Conservation (phyloP, 495 filamentous ascomycete genomes). For the Neurospora sp. region DNA sequence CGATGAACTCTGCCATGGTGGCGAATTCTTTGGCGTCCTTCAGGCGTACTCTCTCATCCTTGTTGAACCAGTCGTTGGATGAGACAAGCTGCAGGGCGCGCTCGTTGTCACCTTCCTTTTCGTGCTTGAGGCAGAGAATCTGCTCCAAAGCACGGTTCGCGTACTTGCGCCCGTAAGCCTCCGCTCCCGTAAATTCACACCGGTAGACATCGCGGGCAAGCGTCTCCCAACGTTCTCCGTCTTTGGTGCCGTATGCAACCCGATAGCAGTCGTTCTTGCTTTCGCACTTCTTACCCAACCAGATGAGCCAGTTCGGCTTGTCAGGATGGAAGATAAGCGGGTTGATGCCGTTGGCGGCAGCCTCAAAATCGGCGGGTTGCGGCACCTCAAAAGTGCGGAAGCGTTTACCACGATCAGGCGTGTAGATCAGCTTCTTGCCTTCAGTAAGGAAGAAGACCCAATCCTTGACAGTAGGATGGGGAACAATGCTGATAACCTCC, state of each 20-base stretch:
- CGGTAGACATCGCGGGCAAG: constrained; percentile 56
- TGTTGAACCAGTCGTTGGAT: constrained; percentile 65
- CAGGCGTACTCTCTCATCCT: constrained; percentile 40
- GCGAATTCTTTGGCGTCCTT: constrained; percentile 73
- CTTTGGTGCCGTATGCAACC: constrained; percentile 57
- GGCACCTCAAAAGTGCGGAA: constrained; percentile 59
- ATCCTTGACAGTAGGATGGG: constrained; percentile 70
- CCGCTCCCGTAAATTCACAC: constrained; percentile 70
- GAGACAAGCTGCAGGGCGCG: constrained; percentile 59
- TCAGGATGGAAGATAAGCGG: constrained; percentile 68
- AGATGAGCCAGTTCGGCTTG: constrained; percentile 78
- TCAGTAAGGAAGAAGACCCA: constrained; percentile 74
- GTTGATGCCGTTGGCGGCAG: constrained; percentile 14
- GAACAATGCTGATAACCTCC: constrained; percentile 56
- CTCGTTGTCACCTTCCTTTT: constrained; percentile 49
- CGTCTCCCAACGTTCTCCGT: constrained; percentile 67
- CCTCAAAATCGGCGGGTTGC: constrained; percentile 22
- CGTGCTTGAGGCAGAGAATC: constrained; percentile 70
- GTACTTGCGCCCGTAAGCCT: constrained; percentile 47
- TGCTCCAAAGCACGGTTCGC: constrained; percentile 50
- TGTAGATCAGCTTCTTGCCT: constrained; percentile 59
- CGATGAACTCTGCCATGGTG: constrained; percentile 88
- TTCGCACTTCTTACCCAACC: constrained; percentile 57
- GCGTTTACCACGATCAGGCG: constrained; percentile 58
- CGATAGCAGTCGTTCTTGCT: constrained; percentile 50